Evolutionary conservation across 108 stramenopile genomes (phyloP), one percentile per base, ranked within the genome.

Genomic region (Parietichytrium sp.): DNA sequence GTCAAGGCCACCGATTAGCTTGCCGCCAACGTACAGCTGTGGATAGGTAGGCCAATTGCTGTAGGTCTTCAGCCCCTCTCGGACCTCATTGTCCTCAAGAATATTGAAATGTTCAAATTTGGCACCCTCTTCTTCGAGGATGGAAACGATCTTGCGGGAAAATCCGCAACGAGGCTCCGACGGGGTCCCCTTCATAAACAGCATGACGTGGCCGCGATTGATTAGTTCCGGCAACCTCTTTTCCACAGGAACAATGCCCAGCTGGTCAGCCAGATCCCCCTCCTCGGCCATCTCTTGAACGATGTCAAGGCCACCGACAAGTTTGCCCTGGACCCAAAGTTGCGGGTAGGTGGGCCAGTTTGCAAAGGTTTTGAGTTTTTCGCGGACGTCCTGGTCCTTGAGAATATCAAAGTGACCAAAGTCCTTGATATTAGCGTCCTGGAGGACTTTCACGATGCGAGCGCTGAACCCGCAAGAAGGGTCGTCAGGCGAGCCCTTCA

Each of bases 261-360:
- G 47, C 51, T 86, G 49, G 13, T 84, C 83, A 23, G 81, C 86
- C 20, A 89, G 84, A 42, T 88, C 77, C 12, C 81, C 85, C 48
- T 23, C 54, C 53, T 95, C 94, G 48, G 81, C 83, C 92, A 99
- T 90, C 85, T 99, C 97, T 82, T 93, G 90, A 49, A 96, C 87
- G 83, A 99, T 95, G 85, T 99, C 98, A 51, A 99, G 86, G 13
- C 98, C 98, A 48, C 98, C 98, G 0, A 97, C 84, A 51, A 99
- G 88, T 81, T 94, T 93, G 42, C 97, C 98, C 52, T 96, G 90
- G 18, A 94, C 94, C 88, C 98, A 99, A 26, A 97, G 80, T 87
- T 99, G 96, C 4, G 96, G 97, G 85, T 91, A 98, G 3, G 97
- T 98, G 26, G 94, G 94, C 97, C 97, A 98, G 83, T 98, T 82